Evolutionary conservation across 768 basidiomycete species (phyloP).

Genomic region (Lentinula guzmanii): DNA sequence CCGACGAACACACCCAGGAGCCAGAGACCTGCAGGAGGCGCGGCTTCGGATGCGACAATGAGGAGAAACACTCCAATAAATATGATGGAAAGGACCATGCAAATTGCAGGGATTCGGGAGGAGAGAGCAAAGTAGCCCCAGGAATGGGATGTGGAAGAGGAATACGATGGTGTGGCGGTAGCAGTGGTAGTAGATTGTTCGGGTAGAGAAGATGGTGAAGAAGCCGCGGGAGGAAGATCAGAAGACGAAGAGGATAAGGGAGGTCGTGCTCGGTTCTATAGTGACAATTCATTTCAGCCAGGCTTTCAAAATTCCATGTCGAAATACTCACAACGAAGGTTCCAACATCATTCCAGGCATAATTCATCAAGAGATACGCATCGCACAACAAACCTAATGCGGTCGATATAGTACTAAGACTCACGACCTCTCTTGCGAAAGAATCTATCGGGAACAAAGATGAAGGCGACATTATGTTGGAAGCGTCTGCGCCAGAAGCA

Average conservation of each 20-base stretch:
- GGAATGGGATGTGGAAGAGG: slow-evolving; percentile 15
- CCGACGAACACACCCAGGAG: slow-evolving; percentile 52
- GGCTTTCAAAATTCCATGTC: too few species aligned
- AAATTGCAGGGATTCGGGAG: slow-evolving; percentile 56
- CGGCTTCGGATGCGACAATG: slow-evolving; percentile 55
- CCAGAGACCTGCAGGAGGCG: slow-evolving; percentile 57
- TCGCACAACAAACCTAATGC: slow-evolving; percentile 61
- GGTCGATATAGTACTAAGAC: slow-evolving; percentile 51
- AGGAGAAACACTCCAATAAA: slow-evolving; percentile 56
- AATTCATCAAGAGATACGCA: slow-evolving; percentile 62
- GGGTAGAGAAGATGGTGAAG: not conserved
- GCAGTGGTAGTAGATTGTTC: not conserved
- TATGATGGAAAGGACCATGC: slow-evolving; percentile 50
- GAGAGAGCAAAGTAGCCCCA: slow-evolving; percentile 57
- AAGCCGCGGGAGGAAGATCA: not conserved
- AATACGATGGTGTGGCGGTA: too few species aligned
- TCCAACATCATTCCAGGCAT: slow-evolving; percentile 43
- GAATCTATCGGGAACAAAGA: slow-evolving; percentile 31
- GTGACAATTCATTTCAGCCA: too few species aligned
- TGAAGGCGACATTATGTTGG: not conserved
- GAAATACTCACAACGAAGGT: slow-evolving; percentile 46
- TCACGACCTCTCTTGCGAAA: slow-evolving; percentile 45
- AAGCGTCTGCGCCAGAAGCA: not conserved
- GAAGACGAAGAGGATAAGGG: not conserved
- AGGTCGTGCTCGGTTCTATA: not conserved